Percentiles rank a stretch among this genome's conserved stretches.
Conservation (phyloP, 2,329 filamentous ascomycete species). For the Stagonosporopsis chrysanthemi region DNA sequence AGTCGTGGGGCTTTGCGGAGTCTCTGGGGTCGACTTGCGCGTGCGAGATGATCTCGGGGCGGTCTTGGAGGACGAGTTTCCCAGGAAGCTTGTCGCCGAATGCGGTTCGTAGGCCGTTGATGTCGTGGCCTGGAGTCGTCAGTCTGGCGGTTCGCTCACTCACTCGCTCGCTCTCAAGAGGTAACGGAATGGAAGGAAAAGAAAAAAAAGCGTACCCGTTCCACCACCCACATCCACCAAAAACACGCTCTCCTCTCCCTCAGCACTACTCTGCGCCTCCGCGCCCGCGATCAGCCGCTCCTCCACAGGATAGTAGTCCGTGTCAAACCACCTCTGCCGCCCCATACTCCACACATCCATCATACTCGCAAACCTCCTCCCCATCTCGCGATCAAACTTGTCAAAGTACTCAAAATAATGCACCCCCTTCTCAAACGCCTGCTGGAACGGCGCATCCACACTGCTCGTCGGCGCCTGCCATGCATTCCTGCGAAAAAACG, state of each 20-base stretch:
- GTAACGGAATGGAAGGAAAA: too few relatives aligned
- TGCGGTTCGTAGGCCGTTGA: constrained; percentile 27
- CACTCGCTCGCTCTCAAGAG: neutral
- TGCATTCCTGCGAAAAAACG: constrained; percentile 26
- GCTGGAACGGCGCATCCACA: constrained; percentile 33
- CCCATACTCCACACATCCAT: constrained; percentile 39
- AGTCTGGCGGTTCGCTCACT: neutral
- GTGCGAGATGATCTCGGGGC: constrained; percentile 30
- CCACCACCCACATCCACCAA: constrained; percentile 38
- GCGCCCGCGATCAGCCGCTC: constrained; percentile 33
- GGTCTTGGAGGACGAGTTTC: constrained; percentile 33
- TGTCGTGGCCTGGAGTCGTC: constrained; percentile 25
- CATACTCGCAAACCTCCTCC: constrained; percentile 37
- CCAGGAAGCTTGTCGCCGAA: constrained; percentile 28
- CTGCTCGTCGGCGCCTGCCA: constrained; percentile 27
- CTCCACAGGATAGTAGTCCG: constrained; percentile 34
- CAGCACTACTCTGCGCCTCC: neutral
- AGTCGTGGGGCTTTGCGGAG: constrained; percentile 48
- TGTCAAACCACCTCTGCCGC: constrained; percentile 32
- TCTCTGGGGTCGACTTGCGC: constrained; percentile 33
- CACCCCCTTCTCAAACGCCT: constrained; percentile 28
- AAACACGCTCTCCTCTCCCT: constrained; percentile 18
- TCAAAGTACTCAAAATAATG: constrained; percentile 37
- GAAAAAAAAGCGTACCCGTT: constrained; percentile 4
- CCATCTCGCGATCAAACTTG: constrained; percentile 31